These are phyloP conservation scores for Phoenix roebelenii DNA, from an alignment of 176 grass and related monocot genomes.

Conservation along the genomic window DNA sequence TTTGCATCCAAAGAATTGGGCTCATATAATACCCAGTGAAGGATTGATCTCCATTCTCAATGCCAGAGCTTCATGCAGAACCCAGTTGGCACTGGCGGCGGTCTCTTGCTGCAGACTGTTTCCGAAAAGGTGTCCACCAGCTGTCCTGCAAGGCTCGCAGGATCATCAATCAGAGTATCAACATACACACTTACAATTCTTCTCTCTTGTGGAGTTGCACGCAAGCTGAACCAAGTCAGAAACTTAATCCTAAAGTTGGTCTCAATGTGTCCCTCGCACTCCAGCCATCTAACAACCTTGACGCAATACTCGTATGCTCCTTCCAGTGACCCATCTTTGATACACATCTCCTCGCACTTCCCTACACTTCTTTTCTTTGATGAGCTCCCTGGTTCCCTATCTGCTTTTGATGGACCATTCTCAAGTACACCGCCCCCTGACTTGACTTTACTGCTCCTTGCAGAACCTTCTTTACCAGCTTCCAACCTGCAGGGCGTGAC, in stretches of 20 bases:
- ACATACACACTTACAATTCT: constrained; percentile 59
- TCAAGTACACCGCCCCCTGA: constrained; percentile 25
- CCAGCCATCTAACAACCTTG: constrained; percentile 64
- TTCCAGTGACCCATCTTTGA: constrained; percentile 49
- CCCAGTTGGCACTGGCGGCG: constrained; percentile 13
- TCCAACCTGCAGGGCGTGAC: constrained; percentile 28
- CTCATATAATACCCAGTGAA: not conserved
- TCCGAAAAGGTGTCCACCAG: constrained; percentile 73
- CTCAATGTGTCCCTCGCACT: constrained; percentile 62
- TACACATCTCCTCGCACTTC: constrained; percentile 36
- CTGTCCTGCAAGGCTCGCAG: constrained; percentile 64
- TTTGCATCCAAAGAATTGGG: too few relatives aligned
- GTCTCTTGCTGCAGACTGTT: constrained; percentile 54
- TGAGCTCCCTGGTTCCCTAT: constrained; percentile 81
- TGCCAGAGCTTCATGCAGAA: constrained; percentile 72
- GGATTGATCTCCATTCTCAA: constrained; percentile 20
- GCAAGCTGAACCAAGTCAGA: constrained; percentile 82
- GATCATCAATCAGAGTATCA: constrained; percentile 51
- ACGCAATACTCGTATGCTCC: constrained; percentile 85
- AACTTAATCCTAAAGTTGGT: constrained; percentile 81
- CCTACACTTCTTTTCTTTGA: constrained; percentile 66
- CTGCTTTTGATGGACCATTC: constrained; percentile 49
- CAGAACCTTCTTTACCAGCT: constrained; percentile 38
- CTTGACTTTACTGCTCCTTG: constrained; percentile 35
- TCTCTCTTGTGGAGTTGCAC: constrained; percentile 55